Percentiles rank a stretch among this genome's conserved stretches.
Evolutionary conservation across 345 rosid species (phyloP).

Genomic region (Eutrema yunnanense): DNA sequence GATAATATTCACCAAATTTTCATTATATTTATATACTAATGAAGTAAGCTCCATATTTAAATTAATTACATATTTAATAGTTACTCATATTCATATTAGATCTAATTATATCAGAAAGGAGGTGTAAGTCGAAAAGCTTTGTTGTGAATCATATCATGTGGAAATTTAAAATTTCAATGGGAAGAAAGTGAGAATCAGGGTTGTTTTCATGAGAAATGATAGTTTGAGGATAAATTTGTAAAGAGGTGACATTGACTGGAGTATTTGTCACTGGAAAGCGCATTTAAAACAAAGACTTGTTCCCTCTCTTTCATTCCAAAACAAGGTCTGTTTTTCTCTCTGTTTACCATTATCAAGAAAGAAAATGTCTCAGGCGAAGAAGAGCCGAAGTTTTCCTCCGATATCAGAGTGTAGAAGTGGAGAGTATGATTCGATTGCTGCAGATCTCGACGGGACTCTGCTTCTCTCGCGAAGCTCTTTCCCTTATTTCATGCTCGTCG

Average conservation of each 20-base stretch:
- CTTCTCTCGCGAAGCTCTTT: slow-evolving; percentile 72
- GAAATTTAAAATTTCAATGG: not conserved
- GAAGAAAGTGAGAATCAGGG: not conserved
- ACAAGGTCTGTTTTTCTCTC: not conserved
- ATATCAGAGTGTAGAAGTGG: slow-evolving; percentile 45
- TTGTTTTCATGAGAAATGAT: not conserved
- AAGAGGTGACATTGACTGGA: not conserved
- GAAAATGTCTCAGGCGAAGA: slow-evolving; percentile 36
- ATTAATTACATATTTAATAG: not conserved
- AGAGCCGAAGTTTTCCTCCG: slow-evolving; percentile 43
- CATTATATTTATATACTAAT: not conserved
- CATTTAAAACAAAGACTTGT: slow-evolving; percentile 49
- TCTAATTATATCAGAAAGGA: not conserved
- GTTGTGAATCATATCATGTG: not conserved
- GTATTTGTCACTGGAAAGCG: not conserved
- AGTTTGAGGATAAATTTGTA: not conserved
- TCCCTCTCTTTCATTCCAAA: slow-evolving; percentile 34
- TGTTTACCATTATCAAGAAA: not conserved
- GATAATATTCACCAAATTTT: not conserved
- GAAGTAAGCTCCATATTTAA: too few species aligned
- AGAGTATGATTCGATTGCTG: slow-evolving; percentile 61
- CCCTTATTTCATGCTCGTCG: slow-evolving; percentile 93
- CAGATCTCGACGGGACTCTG: slow-evolving; percentile 94
- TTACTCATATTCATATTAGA: not conserved
- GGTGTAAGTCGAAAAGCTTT: not conserved